phyloP scores from a whole-genome alignment of 2,329 filamentous ascomycete genomes.

The Aspergillus phoenicis region DNA sequence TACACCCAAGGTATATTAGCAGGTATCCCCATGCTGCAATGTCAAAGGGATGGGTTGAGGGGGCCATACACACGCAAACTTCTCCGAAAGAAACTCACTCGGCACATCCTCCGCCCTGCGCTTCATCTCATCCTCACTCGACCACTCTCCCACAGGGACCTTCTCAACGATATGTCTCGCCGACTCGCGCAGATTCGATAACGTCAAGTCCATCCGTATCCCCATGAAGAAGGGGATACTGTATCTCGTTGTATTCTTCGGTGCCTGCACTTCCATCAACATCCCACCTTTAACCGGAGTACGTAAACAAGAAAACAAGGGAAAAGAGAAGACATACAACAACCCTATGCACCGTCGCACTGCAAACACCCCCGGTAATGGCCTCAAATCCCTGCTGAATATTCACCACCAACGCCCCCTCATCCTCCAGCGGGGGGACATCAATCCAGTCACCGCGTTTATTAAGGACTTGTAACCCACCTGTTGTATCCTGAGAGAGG shows the following conservation, averaged over 20 bases:
- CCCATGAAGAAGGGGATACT: slow-evolving; percentile 61
- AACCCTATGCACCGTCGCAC: slow-evolving; percentile 43
- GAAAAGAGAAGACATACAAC: slow-evolving; percentile 26
- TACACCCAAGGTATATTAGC: slow-evolving; percentile 5
- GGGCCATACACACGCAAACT: slow-evolving; percentile 38
- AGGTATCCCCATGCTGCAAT: too few species aligned
- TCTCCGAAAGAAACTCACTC: slow-evolving; percentile 40
- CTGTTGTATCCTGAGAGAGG: slow-evolving; percentile 46
- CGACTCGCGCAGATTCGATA: slow-evolving; percentile 44
- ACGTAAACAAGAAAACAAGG: neutral
- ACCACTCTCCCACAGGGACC: slow-evolving; percentile 24
- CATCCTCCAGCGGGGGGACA: slow-evolving; percentile 40
- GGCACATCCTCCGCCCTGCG: slow-evolving; percentile 37
- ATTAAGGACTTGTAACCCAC: slow-evolving; percentile 52
- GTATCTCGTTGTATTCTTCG: slow-evolving; percentile 34
- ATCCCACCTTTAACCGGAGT: neutral
- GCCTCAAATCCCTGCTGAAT: slow-evolving; percentile 59
- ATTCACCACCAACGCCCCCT: slow-evolving; percentile 51
- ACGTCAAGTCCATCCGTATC: slow-evolving; percentile 53
- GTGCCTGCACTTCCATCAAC: slow-evolving; percentile 31
- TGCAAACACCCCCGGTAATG: slow-evolving; percentile 58
- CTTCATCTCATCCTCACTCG: too few species aligned
- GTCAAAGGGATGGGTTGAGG: too few species aligned
- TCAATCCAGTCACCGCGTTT: slow-evolving; percentile 51
- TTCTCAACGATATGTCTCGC: slow-evolving; percentile 34